These are phyloP conservation scores for Podaxis pistillaris DNA, from an alignment of 768 basidiomycete species.

Conservation along the genomic window DNA sequence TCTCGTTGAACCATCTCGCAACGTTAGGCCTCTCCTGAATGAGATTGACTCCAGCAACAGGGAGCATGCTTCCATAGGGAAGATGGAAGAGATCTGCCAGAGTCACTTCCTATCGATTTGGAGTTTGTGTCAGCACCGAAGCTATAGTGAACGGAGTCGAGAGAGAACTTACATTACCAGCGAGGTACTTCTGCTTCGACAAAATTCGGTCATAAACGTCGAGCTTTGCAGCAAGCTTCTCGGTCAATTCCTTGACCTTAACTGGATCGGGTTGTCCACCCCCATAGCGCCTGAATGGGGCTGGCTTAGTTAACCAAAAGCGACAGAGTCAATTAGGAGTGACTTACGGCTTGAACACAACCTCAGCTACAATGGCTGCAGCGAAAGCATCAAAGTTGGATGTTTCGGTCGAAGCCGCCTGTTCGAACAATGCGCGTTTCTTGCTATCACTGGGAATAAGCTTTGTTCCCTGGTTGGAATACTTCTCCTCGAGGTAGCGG, in stretches of 20 bases:
- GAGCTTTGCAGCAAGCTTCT: constrained; percentile 38
- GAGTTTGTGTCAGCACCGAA: neutral
- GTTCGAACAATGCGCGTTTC: constrained; percentile 38
- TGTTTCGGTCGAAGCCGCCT: constrained; percentile 46
- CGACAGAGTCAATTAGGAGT: neutral
- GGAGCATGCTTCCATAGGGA: constrained; percentile 32
- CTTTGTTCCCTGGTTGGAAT: constrained; percentile 41
- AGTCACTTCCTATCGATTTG: constrained; percentile 33
- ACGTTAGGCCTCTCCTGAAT: constrained; percentile 42
- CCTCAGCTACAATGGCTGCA: neutral
- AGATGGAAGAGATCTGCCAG: constrained; percentile 61
- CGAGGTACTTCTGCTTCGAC: constrained; percentile 53
- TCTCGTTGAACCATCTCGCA: constrained; percentile 32
- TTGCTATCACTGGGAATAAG: constrained; percentile 45
- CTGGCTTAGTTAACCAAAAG: neutral
- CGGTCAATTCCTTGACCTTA: constrained; percentile 23
- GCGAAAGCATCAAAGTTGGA: constrained; percentile 45
- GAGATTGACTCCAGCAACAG: constrained; percentile 23
- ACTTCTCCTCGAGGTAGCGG: constrained; percentile 56
- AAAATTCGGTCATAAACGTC: constrained; percentile 58
- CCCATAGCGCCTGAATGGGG: neutral
- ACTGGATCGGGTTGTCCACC: constrained; percentile 31
- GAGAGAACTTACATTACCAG: constrained; percentile 41
- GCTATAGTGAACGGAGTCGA: neutral
- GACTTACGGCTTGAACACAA: constrained; percentile 2